phyloP scores from a whole-genome alignment of 169 alveolate species.

The Theileria luwenshuni region DNA sequence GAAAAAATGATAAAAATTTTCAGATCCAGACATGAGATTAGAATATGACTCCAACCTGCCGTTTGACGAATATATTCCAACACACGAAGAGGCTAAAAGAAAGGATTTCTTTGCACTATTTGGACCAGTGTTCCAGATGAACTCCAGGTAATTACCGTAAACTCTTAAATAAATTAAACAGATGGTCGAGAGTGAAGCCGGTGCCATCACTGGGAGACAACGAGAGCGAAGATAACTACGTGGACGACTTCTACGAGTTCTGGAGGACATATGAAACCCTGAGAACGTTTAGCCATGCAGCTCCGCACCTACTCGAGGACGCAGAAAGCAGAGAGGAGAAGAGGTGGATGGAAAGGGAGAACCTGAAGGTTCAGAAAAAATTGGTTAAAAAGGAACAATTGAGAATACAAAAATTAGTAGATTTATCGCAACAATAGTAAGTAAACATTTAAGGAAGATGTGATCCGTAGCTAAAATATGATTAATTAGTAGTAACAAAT shows the following conservation, averaged over 20 bases:
- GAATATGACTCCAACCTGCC: constrained; percentile 91
- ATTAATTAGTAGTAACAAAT: constrained; percentile 34
- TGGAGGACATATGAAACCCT: constrained; percentile 89
- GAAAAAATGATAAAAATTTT: neutral
- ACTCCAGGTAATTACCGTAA: constrained; percentile 43
- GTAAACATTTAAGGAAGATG: constrained; percentile 78
- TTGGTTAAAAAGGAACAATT: constrained; percentile 85
- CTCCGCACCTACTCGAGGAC: constrained; percentile 88
- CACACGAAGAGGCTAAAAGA: constrained; percentile 69
- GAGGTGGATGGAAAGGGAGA: constrained; percentile 93
- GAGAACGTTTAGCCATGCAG: constrained; percentile 89
- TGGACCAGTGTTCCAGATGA: constrained; percentile 75
- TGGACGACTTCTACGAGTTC: constrained; percentile 86
- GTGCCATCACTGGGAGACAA: constrained; percentile 90
- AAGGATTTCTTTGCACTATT: constrained; percentile 77
- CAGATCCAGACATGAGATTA: constrained; percentile 76
- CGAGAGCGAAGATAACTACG: constrained; percentile 81
- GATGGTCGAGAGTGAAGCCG: constrained; percentile 90
- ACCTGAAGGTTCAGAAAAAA: constrained; percentile 86
- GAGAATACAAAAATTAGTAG: constrained; percentile 88
- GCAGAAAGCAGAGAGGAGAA: constrained; percentile 92
- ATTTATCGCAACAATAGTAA: constrained; percentile 86
- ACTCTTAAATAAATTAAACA: constrained; percentile 43
- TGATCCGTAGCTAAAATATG: constrained; percentile 70
- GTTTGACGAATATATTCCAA: constrained; percentile 91